These are phyloP conservation scores for Fusarium sp. DNA, from an alignment of 2,329 filamentous ascomycete genomes.

Conservation along the genomic window DNA sequence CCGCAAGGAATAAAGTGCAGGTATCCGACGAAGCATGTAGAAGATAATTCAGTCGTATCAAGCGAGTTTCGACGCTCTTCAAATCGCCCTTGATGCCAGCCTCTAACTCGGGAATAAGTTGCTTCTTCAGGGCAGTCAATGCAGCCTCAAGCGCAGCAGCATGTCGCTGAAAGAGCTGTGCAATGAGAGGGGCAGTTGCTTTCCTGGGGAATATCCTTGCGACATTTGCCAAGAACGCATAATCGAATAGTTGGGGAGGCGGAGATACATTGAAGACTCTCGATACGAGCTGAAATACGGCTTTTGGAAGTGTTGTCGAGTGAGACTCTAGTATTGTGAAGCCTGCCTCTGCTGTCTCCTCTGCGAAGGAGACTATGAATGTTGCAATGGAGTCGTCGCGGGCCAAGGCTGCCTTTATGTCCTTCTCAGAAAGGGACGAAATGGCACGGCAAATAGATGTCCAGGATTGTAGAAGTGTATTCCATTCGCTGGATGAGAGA, in stretches of 20 bases:
- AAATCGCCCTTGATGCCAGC: constrained; percentile 65
- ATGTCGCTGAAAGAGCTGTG: constrained; percentile 61
- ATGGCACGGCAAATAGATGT: constrained; percentile 72
- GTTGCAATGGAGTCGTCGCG: constrained; percentile 66
- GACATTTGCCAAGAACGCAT: constrained; percentile 75
- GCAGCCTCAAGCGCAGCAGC: constrained; percentile 61
- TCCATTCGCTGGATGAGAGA: constrained; percentile 78
- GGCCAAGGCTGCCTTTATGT: constrained; percentile 61
- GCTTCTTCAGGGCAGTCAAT: constrained; percentile 68
- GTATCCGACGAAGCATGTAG: constrained; percentile 67
- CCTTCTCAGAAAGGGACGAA: constrained; percentile 64
- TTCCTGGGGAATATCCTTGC: constrained; percentile 73
- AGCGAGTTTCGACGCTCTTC: constrained; percentile 60
- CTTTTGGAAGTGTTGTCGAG: constrained; percentile 63
- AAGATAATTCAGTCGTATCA: constrained; percentile 70
- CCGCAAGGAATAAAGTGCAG: constrained; percentile 75
- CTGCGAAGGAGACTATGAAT: constrained; percentile 76
- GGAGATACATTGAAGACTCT: constrained; percentile 59
- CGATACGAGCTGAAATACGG: constrained; percentile 71
- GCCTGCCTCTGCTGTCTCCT: constrained; percentile 57
- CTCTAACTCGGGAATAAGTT: constrained; percentile 70
- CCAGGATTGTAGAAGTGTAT: constrained; percentile 81
- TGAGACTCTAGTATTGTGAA: constrained; percentile 47
- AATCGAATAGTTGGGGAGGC: constrained; percentile 64
- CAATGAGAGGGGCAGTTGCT: constrained; percentile 61